These are phyloP conservation scores for Wickerhamiella kurtzmanii DNA, from an alignment of 805 yeast species.

Conservation along the genomic window DNA sequence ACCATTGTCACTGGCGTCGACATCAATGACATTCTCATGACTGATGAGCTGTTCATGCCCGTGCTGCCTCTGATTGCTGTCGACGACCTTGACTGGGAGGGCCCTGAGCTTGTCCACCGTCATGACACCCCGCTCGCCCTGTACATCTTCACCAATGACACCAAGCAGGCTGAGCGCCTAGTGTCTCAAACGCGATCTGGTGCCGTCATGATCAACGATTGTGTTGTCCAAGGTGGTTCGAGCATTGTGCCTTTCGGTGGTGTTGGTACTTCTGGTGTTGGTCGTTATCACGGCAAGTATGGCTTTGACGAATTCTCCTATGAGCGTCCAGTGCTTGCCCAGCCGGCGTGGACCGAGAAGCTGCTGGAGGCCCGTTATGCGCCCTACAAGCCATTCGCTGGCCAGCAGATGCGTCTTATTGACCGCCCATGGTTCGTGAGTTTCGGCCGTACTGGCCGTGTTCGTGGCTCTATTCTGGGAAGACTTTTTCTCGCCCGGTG, in stretches of 20 bases:
- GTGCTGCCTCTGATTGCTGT: conserved; percentile 59
- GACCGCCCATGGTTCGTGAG: conserved; percentile 6
- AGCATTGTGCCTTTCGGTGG: conserved; percentile 81
- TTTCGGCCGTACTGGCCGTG: conserved; percentile 13
- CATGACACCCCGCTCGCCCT: conserved; percentile 74
- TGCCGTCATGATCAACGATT: conserved; percentile 55
- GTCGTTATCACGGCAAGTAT: conserved; percentile 64
- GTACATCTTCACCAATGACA: conserved; percentile 47
- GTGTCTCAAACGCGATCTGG: conserved; percentile 54
- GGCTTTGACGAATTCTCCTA: conserved; percentile 67
- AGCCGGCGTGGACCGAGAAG: conserved; percentile 52
- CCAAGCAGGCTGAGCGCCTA: conserved; percentile 37
- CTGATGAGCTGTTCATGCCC: conserved; percentile 74
- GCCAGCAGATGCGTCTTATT: conserved; percentile 18
- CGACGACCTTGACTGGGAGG: conserved; percentile 22
- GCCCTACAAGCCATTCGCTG: conserved; percentile 35
- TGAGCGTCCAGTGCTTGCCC: conserved; percentile 50
- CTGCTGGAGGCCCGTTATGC: conserved; percentile 51
- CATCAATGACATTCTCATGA: conserved; percentile 61
- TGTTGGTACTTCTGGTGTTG: conserved; percentile 70
- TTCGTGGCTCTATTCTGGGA: conserved; percentile 4
- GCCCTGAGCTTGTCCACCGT: conserved; percentile 22
- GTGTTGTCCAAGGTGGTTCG: conserved; percentile 56
- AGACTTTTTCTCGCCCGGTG: conserved; percentile 3
- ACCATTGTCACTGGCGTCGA: conserved; percentile 52